Percentiles rank a stretch among this genome's conserved stretches.
These are phyloP conservation scores for Emmonsia crescens DNA, from an alignment of 2,329 filamentous ascomycete genomes.

Conservation along the genomic window DNA sequence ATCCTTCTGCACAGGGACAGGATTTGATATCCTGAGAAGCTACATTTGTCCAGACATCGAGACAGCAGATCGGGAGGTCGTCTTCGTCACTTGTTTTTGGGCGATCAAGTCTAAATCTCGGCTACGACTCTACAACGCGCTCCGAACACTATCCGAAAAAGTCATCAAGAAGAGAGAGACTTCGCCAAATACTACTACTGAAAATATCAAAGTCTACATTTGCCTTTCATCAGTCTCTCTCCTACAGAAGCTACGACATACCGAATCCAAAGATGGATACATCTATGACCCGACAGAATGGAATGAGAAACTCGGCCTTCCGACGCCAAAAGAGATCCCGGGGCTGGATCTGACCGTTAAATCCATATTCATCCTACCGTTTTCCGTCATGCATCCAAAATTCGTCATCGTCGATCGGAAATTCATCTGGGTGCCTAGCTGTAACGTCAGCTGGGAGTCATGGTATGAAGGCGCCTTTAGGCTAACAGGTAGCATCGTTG, in stretches of 20 bases:
- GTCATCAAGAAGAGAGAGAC: constrained; percentile 18
- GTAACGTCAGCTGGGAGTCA: constrained; percentile 78
- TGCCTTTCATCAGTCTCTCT: constrained; percentile 66
- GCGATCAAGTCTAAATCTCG: constrained; percentile 51
- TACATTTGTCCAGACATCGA: constrained; percentile 29
- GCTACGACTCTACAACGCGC: constrained; percentile 44
- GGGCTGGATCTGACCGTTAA: constrained; percentile 61
- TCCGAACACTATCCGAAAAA: constrained; percentile 49
- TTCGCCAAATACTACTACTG: constrained; percentile 15
- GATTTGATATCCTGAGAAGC: not conserved
- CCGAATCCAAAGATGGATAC: constrained; percentile 51
- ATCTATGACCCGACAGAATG: constrained; percentile 51
- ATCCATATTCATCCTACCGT: constrained; percentile 66
- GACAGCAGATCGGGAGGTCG: constrained; percentile 51
- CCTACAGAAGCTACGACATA: constrained; percentile 65
- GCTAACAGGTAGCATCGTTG: constrained; percentile 51
- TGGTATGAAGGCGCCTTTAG: constrained; percentile 74
- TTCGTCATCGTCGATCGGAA: constrained; percentile 63
- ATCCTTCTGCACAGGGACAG: constrained; percentile 45
- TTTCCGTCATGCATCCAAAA: constrained; percentile 83
- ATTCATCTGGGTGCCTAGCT: constrained; percentile 61
- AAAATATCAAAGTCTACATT: constrained; percentile 52
- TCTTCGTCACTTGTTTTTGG: constrained; percentile 79
- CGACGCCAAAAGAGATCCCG: constrained; percentile 41
- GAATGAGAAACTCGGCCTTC: constrained; percentile 52